Evolutionary conservation across 1,284 basidiomycete species (phyloP), one percentile per base, ranked within the genome.

Genomic region (Thelephora terrestris): DNA sequence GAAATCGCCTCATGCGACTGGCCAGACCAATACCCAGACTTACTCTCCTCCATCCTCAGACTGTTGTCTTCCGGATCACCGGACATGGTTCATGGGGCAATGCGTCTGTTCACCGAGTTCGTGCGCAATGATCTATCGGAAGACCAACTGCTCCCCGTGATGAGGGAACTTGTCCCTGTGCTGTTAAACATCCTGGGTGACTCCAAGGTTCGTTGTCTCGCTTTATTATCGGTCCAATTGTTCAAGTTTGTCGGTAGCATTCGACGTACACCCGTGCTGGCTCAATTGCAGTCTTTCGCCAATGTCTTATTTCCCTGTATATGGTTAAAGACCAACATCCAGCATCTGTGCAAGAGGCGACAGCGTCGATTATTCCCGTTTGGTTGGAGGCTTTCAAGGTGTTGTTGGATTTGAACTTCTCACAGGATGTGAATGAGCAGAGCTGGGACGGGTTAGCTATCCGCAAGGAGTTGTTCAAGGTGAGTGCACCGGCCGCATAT

Each of bases 281-380:
- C 42, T 85, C 91, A 2, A 73, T 99, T 10, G 78, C 84, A 10
- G 91, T 97, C 34, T 97, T 97, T 69, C 75, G 86, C 25, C 91
- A 98, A 70, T 91, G 92, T 59, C 74, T 97, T 12, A 79, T 82
- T 47, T 86, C 91, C 7, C 71, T 98, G 17, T 92, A 85, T 66
- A 98, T 94, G 83, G 91, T 98, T 51, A 92, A 91, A 62, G 91
- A 93, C 39, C 84, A 90, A 56, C 87, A 93, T 57, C 90, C 92
- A 0, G 79, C 86, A 45, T 79, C 88, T 0, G 88, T 91, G 40
- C 87, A 89, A 58, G 82, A 89, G 57, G 91, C 92, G 0, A 79
- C 81, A 12, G 79, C 79, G 25, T 77, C 79, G 34, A 79, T 97
- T 43, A 76, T 96, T 5, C 91, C 93, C 0, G 74, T 84, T 12